Base-by-base conservation (phyloP, 169 alveolate species). In the Theileria equi region DNA sequence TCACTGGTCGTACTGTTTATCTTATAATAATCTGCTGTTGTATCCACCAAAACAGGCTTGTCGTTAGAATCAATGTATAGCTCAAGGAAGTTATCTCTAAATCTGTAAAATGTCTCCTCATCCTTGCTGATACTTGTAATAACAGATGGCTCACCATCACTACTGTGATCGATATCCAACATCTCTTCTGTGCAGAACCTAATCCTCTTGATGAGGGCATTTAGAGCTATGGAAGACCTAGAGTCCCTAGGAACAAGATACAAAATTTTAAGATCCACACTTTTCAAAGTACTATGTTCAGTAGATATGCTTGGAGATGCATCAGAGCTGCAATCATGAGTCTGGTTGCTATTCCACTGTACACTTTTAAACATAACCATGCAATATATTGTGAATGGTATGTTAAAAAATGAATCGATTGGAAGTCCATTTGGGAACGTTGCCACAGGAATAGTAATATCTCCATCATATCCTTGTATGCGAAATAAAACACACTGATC, bases 391-490 rank as follows among this genome's bases (percentile, higher is more conserved):
- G 25, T 50, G 5, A 50, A 43, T 32, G 28, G 61, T 31, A 43
- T 38, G 61, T 50, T 50, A 35, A 73, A 73, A 57, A 41, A 59
- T 21, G 41, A 2, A 4, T 19, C 32, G 16, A 64, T 47, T 4
- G 66, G 71, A 23, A 32, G 55, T 16, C 83, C 83, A 28, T 73
- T 73, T 21, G 70, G 45, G 6, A 73, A 35, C n/a, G 83, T 73
- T 10, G 83, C 78, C 3, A 34, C 0, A 21, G 83, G 83, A 3
- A 41, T 72, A 7, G 59, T 36, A 21, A 28, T 44, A 62, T 23
- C 16, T 23, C 50, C n/a, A 41, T 31, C 34, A 54, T 54, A 17
- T 61, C 78, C 2, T n/a, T 47, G 23, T 44, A 58, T 10, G 36
- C 17, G 10, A 36, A 45, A 31, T 53, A 61, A 34, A 64, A 55